Conservation (phyloP, 108 stramenopile genomes). For the Stephanodiscus triporus region DNA sequence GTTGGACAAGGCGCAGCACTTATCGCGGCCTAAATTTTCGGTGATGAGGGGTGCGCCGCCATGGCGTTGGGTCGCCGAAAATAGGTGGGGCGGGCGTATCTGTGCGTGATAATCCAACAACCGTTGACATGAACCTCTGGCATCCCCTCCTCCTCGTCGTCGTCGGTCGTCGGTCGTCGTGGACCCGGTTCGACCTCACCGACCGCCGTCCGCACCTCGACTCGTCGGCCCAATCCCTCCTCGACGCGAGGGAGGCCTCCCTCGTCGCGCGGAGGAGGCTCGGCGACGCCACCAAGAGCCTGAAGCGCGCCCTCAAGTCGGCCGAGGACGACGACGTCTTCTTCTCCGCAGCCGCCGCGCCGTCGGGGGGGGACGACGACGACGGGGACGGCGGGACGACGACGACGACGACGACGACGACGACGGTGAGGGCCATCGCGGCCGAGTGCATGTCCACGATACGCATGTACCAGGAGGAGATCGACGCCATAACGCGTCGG, state of each 20-base stretch:
- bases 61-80: too few relatives aligned
- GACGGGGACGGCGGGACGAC: too few relatives aligned
- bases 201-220: slow-evolving; percentile 53
- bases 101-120: too few relatives aligned
- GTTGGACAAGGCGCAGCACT: too few relatives aligned
- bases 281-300: slow-evolving; percentile 74
- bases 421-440: slow-evolving; percentile 39
- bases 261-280: slow-evolving; percentile 71
- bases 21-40: too few relatives aligned
- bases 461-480: slow-evolving; percentile 87
- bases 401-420: slow-evolving; percentile 8
- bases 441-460: slow-evolving; percentile 66
- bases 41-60: too few relatives aligned
- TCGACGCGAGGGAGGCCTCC: slow-evolving; percentile 66
- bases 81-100: too few relatives aligned
- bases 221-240: slow-evolving; percentile 36
- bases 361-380: too few relatives aligned
- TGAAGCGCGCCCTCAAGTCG: slow-evolving; percentile 79
- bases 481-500: slow-evolving; percentile 78
- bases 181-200: slow-evolving; percentile 63
- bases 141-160: background rate
- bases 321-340: slow-evolving; percentile 33
- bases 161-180: slow-evolving; percentile 29
- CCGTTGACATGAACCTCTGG: too few relatives aligned
- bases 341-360: too few relatives aligned